Conservation (phyloP, 306 rosid genomes). For the Acacia melanoxylon region DNA sequence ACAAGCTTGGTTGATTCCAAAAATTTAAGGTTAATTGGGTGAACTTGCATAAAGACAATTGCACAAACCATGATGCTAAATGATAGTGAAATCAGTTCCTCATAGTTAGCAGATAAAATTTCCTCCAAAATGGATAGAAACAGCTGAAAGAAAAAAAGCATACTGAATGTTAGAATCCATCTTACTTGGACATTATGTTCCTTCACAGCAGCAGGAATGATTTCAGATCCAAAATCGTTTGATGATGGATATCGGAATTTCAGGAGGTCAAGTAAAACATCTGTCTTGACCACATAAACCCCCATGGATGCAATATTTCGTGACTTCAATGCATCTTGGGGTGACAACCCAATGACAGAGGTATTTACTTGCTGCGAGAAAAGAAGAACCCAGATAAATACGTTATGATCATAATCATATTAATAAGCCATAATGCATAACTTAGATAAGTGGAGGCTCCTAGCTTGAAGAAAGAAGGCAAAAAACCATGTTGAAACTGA, state of each 20-base stretch:
- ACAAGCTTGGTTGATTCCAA: no score
- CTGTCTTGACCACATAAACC: conserved; percentile 80
- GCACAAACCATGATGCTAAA: not conserved
- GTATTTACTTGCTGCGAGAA: conserved; percentile 59
- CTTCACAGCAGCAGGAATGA: conserved; percentile 82
- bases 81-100: conserved; percentile 5
- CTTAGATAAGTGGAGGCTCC: no score
- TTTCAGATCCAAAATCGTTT: conserved; percentile 94
- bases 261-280: conserved; percentile 70
- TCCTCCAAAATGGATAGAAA: conserved; percentile 11
- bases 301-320: conserved; percentile 96
- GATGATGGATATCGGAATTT: conserved; percentile 73
- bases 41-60: not conserved
- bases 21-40: not conserved
- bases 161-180: not conserved
- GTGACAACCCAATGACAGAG: conserved; percentile 67
- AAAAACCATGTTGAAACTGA: not conserved
- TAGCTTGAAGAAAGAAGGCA: no score
- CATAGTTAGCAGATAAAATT: not conserved
- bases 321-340: conserved; percentile 52
- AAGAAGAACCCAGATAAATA: no score
- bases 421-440: no score
- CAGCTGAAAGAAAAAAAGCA: not conserved
- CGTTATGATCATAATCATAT: no score
- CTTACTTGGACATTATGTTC: conserved; percentile 84